phyloP scores from a whole-genome alignment of 148 eudicot species.

The Amaranthus cruentus region DNA sequence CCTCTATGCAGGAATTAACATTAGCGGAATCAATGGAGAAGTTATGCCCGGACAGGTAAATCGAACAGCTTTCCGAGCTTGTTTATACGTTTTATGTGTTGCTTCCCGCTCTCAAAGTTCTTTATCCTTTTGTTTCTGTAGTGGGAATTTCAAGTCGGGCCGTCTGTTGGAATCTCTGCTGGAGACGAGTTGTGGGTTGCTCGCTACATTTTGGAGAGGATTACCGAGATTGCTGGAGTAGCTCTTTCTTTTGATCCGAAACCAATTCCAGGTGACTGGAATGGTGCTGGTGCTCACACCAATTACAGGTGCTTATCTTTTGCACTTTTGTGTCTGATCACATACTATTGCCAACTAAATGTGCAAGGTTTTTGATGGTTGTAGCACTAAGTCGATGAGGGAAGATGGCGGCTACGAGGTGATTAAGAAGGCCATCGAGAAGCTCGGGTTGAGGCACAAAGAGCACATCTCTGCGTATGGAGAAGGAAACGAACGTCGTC shows the following conservation, averaged over 20 bases:
- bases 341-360: neutral
- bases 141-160: slow-evolving; percentile 75
- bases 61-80: neutral
- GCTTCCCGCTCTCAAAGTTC: neutral
- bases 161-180: slow-evolving; percentile 56
- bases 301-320: slow-evolving; percentile 46
- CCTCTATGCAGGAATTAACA: slow-evolving; percentile 49
- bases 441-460: slow-evolving; percentile 50
- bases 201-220: slow-evolving; percentile 64
- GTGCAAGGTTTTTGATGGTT: neutral
- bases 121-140: slow-evolving; percentile 9
- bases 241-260: slow-evolving; percentile 53
- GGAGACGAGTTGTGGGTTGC: slow-evolving; percentile 57
- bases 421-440: slow-evolving; percentile 51
- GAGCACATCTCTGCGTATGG: slow-evolving; percentile 66
- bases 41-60: slow-evolving; percentile 67
- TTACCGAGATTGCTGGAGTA: slow-evolving; percentile 52
- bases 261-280: slow-evolving; percentile 73
- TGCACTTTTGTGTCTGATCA: neutral
- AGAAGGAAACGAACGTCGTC: slow-evolving; percentile 64
- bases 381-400: slow-evolving; percentile 48
- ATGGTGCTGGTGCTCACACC: slow-evolving; percentile 80
- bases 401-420: slow-evolving; percentile 47
- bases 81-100: neutral
- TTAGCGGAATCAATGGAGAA: slow-evolving; percentile 60